Evolutionary conservation across 1,284 basidiomycete species (phyloP), one percentile per base, ranked within the genome.

Genomic region (Microbotryum saponariae): DNA sequence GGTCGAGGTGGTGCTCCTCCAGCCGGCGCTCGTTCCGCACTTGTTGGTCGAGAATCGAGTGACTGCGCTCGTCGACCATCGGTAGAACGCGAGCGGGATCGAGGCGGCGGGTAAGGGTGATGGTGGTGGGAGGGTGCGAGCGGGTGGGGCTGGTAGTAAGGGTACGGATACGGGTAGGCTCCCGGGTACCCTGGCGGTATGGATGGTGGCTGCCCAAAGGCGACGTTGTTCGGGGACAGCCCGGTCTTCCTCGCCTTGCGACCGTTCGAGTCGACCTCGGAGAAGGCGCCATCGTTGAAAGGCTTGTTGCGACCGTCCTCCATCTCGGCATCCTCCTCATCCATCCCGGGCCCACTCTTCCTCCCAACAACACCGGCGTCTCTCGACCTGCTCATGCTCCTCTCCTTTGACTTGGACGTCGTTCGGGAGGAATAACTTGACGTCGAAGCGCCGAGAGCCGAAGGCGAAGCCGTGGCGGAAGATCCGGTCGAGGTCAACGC

Each of bases 71-170:
- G 64, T 4, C 62, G 52, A 23, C 6, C 60, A 37, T 66, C 65
- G 42, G 62, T 48, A 1, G 67, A 68, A 29, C 64, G 61, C 3
- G 64, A 66, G 1, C 66, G 64, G n/a, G 50, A 54, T 21, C 60
- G 55, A 25, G 60, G 64, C 1, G 64, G 62, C 46, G 64, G 67
- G 59, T 68, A 68, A 3, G 67, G 67, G 31, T 59, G 56, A 42
- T 42, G 37, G 37, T 12, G 37, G 16, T 42, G 37, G 37, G 37
- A 10, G 45, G 63, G 66, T 10, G 49, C 59, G 49, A 65, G 66
- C 31, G 66, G 60, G 31, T 66, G 67, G 20, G 59, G 51, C 5
- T 44, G 51, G 42, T 62, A 57, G 55, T 63, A 68, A 20, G 51
- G 47, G 25, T 66, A 65, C 4, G 63, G 63, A n/a, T 65, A 60